Conservation (phyloP, 352 stramenopile species). For the Phytopythium boreale region DNA sequence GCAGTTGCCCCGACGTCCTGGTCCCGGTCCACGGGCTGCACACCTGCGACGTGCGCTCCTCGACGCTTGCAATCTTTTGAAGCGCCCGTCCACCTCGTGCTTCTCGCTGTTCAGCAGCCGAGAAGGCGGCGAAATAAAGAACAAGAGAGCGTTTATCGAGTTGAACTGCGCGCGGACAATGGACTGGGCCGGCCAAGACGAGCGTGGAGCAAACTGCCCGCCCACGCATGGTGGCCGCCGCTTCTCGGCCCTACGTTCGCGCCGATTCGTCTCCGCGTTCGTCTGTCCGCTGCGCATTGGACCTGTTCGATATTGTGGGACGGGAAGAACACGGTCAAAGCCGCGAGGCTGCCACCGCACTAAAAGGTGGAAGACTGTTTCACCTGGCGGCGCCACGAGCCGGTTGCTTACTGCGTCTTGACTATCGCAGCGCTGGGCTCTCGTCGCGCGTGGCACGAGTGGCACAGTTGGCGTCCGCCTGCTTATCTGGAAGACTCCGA, state of each 20-base stretch:
- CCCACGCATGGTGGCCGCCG: too few relatives aligned
- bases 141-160: not conserved
- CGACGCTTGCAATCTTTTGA: not conserved
- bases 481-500: not conserved
- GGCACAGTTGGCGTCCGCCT: not conserved
- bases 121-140: not conserved
- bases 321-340: not conserved
- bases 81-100: not conserved
- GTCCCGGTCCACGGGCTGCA: too few relatives aligned
- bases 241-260: not conserved
- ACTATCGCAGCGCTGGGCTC: not conserved
- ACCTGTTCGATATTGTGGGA: not conserved
- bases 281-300: not conserved
- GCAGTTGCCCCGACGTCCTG: too few relatives aligned
- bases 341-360: not conserved
- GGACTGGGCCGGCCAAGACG: not conserved
- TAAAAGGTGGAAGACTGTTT: constrained; percentile 1
- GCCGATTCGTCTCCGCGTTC: not conserved
- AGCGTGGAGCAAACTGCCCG: too few relatives aligned
- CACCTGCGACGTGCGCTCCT: not conserved
- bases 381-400: not conserved
- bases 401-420: not conserved
- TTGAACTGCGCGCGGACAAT: not conserved
- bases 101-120: not conserved
- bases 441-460: not conserved